Conservation (phyloP, 2,329 filamentous ascomycete species). For the Orbilia blumenaviensis region DNA sequence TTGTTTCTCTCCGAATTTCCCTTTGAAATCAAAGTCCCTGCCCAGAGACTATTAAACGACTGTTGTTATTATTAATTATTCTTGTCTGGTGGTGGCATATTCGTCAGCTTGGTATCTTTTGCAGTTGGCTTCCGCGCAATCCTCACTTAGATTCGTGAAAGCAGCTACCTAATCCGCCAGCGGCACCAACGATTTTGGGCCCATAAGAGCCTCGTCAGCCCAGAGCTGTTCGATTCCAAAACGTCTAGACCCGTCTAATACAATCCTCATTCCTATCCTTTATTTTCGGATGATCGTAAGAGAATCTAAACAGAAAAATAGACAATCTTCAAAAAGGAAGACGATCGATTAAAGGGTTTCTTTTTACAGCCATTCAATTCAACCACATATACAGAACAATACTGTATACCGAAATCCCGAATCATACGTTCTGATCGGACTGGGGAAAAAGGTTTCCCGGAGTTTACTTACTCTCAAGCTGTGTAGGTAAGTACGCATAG, state of each 20-base stretch:
- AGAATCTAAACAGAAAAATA: not conserved
- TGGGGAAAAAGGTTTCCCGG: not conserved
- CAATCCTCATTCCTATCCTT: constrained; percentile 8
- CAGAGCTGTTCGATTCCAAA: constrained; percentile 3
- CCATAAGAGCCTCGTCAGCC: constrained; percentile 41
- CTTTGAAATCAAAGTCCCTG: constrained; percentile 6
- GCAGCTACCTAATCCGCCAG: constrained; percentile 51
- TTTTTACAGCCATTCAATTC: no score
- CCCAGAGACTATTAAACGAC: not conserved
- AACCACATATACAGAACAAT: no score
- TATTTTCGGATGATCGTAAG: not conserved
- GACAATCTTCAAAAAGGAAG: not conserved
- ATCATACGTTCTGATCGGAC: no score
- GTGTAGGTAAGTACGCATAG: no score
- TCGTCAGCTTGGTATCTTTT: constrained; percentile 39
- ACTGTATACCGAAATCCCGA: no score
- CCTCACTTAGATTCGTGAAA: constrained; percentile 40
- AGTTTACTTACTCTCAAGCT: no score
- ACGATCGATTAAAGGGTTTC: no score
- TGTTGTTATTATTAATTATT: no score
- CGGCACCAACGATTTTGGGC: constrained; percentile 4
- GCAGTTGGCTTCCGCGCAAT: no score
- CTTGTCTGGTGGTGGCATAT: constrained; percentile 4
- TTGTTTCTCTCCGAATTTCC: not conserved
- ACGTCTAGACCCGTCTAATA: not conserved